Evolutionary conservation across 2,329 filamentous ascomycete genomes (phyloP), one percentile per base, ranked within the genome.

Genomic region (Fusarium longipes): DNA sequence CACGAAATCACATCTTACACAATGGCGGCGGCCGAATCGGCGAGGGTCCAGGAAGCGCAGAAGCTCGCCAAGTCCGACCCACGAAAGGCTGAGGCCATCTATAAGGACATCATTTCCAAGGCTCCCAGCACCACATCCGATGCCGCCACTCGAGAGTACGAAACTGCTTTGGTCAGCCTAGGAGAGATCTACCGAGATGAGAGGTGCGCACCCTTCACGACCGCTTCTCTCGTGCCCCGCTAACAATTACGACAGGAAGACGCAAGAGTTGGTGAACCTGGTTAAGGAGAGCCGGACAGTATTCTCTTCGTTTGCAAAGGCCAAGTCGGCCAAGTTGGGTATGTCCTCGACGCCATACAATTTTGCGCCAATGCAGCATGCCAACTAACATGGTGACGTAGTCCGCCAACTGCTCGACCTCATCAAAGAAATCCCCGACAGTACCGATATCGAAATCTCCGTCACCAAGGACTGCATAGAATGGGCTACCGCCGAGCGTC

Each of bases 401-500:
- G 96, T 99, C 73, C 95, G 96, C 73, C 93, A 97, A 82, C 89
- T 99, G 25, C 91, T 99, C 79, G 96, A 99, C 80, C 89, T 97
- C 79, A 96, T 98, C 85, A 89, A 92, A 74, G 88, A 91, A 75
- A 97, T 98, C 74, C 96, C 96, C 75, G 91, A 97, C 82, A 96
- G 93, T 73, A 91, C 91, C 83, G 96, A 99, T 78, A 92, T 91
- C 77, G 96, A 99, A 83, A 93, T 97, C 79, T 84, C 90, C 78
- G 93, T 97, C 74, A 99, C 96, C 76, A 97, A 97, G 82, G 97
- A 96, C 82, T 98, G 93, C 84, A 99, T 99, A 89, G 95, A 98
- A 83, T 99, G 96, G 96, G 96, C 96, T 47, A 93, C 95, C 54
- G 92, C 93, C 51, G 93, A 98, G 83, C 92, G 94, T 74, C 91